Evolutionary conservation across 768 basidiomycete species (phyloP), one percentile per base, ranked within the genome.

Genomic region (Suillus subalutaceus): DNA sequence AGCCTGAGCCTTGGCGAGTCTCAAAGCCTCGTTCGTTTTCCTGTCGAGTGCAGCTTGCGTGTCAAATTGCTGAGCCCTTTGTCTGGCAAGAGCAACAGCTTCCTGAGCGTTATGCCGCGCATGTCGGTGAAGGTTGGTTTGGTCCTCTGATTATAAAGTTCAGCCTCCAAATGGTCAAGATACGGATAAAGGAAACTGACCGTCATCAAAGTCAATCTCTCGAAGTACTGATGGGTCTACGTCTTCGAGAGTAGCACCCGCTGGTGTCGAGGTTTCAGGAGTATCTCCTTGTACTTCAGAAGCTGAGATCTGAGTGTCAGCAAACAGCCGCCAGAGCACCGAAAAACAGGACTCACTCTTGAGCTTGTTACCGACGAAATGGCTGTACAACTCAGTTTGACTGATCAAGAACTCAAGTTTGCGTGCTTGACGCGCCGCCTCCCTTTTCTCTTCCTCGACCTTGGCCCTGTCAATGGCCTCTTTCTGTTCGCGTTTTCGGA

Each of bases 391-490:
- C 76, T 99, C 97, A 4, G 97, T 99, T 79, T 99, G 97, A 66
- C 94, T 98, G 77, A 99, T 96, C 78, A 99, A 83, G 81, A 99
- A 99, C 80, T 99, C 97, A 32, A 99, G 87, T 78, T 99, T 98
- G 70, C 97, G 87, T 15, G 96, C 94, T 77, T 97, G 94, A 62
- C 97, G 84, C 46, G 96, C 92, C 15, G 93, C 91, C 79, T 99
- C 97, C 50, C 97, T 86, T 74, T 89, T 93, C 79, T 97, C 95
- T 76, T 97, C 96, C 77, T 97, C 95, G 40, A 93, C 79, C 77
- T 90, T 93, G 30, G 93, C 86, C 61, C 94, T 87, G 72, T 96
- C 94, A 71, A 88, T 84, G 13, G 95, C 94, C 75, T 97, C 96
- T 77, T 96, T 96, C 76, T 98, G 95, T 71, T 96, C 95, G 60